Evolutionary conservation across 2,329 filamentous ascomycete genomes (phyloP).

Genomic region (Monilinia fructicola): DNA sequence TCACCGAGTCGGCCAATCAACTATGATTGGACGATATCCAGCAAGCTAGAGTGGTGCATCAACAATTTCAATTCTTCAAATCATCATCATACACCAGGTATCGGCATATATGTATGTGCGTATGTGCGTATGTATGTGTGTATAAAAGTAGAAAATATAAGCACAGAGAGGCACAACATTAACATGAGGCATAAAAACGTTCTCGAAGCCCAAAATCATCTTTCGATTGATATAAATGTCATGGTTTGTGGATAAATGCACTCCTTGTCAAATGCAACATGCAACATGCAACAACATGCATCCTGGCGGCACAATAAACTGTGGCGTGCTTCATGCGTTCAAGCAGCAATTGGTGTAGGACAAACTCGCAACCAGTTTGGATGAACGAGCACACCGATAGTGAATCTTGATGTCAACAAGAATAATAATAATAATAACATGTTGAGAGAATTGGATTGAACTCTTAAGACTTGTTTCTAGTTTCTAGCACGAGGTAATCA

Average conservation of each 20-base stretch:
- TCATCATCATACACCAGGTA: too few species aligned
- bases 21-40: neutral
- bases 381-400: neutral
- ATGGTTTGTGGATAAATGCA: neutral
- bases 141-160: too few species aligned
- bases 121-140: too few species aligned
- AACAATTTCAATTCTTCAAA: too few species aligned
- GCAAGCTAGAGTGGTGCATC: neutral
- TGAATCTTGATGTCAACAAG: neutral
- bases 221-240: neutral
- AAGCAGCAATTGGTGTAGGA: too few species aligned
- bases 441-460: too few species aligned
- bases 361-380: neutral
- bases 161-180: too few species aligned
- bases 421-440: neutral
- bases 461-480: too few species aligned
- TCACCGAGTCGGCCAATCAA: neutral
- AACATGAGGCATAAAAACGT: too few species aligned
- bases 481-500: too few species aligned
- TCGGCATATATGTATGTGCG: too few species aligned
- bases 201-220: neutral
- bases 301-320: neutral
- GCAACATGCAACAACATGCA: neutral
- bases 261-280: constrained; percentile 1
- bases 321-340: neutral